Evolutionary conservation across 73 alveolate genomes (phyloP).

Genomic region (Tetrahymena elliotti): DNA sequence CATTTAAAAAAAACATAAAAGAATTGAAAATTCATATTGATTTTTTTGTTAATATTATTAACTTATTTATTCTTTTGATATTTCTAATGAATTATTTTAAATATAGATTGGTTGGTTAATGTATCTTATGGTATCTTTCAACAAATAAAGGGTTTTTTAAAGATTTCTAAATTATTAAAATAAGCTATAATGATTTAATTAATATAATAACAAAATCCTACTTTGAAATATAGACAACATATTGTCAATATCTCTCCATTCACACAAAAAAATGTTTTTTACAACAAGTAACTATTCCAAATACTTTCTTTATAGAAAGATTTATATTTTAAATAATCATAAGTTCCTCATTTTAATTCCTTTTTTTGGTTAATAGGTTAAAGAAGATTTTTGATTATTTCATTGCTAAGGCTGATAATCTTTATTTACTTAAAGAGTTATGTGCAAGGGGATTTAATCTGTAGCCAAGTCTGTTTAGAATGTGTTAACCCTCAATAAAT

Average conservation of each 20-base stretch:
- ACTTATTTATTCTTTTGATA: not conserved
- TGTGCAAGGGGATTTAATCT: not conserved
- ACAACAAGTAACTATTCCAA: not conserved
- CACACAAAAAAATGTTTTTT: not conserved
- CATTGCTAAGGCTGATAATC: not conserved
- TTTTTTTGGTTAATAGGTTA: not conserved
- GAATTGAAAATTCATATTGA: no score
- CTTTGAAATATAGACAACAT: not conserved
- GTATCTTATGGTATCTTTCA: not conserved
- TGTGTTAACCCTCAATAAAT: not conserved
- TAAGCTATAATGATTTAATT: no score
- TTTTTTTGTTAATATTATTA: no score
- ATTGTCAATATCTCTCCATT: not conserved
- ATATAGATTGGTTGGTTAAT: not conserved
- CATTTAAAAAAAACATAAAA: no score
- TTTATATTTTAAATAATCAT: no score
- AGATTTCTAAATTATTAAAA: not conserved
- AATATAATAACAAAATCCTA: not conserved
- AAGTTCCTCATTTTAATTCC: not conserved
- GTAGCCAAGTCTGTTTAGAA: not conserved
- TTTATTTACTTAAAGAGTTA: not conserved
- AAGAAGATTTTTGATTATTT: not conserved
- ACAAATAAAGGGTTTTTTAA: not conserved
- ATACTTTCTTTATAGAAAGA: not conserved
- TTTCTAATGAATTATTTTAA: not conserved